Evolutionary conservation across 805 yeast genomes (phyloP).

Genomic region (Danielia reshetovae): DNA sequence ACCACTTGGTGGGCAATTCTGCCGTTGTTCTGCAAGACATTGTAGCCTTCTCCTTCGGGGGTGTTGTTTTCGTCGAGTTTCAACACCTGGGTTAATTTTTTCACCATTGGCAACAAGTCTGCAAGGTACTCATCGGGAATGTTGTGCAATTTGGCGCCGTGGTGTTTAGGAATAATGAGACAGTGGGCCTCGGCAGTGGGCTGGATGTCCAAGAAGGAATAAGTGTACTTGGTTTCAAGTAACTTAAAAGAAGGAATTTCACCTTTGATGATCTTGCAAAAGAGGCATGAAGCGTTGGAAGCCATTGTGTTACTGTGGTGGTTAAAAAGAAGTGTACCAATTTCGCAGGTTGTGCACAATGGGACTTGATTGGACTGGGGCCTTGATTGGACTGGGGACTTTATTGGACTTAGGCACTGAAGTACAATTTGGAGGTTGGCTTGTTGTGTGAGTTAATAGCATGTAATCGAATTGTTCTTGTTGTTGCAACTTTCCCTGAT

Average conservation of each 20-base stretch:
- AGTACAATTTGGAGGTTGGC: too few species aligned
- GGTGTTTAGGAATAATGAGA: constrained; percentile 85
- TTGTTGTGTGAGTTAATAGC: too few species aligned
- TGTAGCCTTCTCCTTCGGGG: constrained; percentile 71
- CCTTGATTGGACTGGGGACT: too few species aligned
- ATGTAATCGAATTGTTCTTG: too few species aligned
- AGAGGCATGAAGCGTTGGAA: constrained; percentile 68
- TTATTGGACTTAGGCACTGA: too few species aligned
- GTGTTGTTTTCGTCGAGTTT: constrained; percentile 61
- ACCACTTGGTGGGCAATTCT: constrained; percentile 93
- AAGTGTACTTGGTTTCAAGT: constrained; percentile 76
- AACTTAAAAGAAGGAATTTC: constrained; percentile 93
- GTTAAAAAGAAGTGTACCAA: too few species aligned
- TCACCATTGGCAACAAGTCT: constrained; percentile 84
- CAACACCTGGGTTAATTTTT: constrained; percentile 74
- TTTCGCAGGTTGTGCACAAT: too few species aligned
- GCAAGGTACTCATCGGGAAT: constrained; percentile 87
- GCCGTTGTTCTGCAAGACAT: constrained; percentile 89
- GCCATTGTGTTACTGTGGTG: constrained; percentile 20
- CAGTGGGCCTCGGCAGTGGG: constrained; percentile 91
- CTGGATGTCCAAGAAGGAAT: constrained; percentile 88
- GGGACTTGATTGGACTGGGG: too few species aligned
- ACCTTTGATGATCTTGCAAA: constrained; percentile 92
- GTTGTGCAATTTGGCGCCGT: constrained; percentile 89
- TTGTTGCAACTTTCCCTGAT: too few species aligned